Conservation (phyloP, 2,329 filamentous ascomycete species). For the Clarireedia paspali region DNA sequence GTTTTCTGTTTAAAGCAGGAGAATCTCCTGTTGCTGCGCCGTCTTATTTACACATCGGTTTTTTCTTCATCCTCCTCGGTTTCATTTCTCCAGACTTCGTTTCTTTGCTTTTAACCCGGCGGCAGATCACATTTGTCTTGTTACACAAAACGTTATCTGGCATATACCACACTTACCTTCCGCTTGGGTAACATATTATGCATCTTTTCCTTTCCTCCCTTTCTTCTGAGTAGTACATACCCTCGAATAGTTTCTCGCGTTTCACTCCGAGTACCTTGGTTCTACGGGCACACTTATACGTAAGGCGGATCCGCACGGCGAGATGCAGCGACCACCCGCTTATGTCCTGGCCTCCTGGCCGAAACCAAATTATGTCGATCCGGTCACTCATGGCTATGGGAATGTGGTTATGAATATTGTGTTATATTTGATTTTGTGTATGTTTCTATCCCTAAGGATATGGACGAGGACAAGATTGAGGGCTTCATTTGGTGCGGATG, state of each 20-base stretch:
- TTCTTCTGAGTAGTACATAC: not conserved
- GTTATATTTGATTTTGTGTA: constrained; percentile 32
- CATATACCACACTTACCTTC: not conserved
- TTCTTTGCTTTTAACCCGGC: no score
- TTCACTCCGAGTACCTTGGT: no score
- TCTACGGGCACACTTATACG: no score
- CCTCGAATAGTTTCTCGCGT: no score
- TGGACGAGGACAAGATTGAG: constrained; percentile 38
- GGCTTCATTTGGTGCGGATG: constrained; percentile 39
- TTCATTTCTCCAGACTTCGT: no score
- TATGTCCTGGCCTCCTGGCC: constrained; percentile 27
- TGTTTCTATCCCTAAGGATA: constrained; percentile 37
- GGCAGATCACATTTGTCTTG: no score
- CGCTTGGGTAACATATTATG: not conserved
- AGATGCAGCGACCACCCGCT: constrained; percentile 19
- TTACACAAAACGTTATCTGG: not conserved
- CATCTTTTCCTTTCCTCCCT: not conserved
- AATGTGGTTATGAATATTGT: constrained; percentile 37
- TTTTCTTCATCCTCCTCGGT: no score
- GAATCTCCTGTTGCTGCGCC: no score
- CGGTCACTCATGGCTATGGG: constrained; percentile 35
- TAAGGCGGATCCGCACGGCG: not conserved
- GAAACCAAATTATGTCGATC: constrained; percentile 39
- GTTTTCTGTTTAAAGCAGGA: no score
- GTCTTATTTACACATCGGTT: no score